Evolutionary conservation across 768 basidiomycete genomes (phyloP).

Genomic region (Mycena polygramma): DNA sequence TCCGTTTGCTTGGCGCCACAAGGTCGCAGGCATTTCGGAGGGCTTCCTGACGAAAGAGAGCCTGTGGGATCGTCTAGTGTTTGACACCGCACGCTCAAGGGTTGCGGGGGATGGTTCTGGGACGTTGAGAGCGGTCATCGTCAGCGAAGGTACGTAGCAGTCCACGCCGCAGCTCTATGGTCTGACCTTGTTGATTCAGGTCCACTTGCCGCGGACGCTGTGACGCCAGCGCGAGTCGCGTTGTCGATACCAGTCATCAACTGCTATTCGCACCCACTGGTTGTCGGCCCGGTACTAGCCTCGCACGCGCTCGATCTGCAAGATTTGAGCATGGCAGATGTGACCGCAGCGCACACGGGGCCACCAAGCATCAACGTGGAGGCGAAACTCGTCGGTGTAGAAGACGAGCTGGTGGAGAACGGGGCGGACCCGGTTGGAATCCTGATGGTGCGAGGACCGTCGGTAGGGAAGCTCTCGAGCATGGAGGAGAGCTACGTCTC

Average conservation of each 20-base stretch:
- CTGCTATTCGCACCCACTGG: constrained; percentile 69
- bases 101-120: constrained; percentile 72
- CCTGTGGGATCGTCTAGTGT: constrained; percentile 87
- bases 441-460: constrained; percentile 30
- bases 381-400: constrained; percentile 78
- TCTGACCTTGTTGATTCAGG: constrained; percentile 51
- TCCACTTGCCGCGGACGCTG: constrained; percentile 57
- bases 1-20: constrained; percentile 83
- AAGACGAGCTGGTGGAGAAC: constrained; percentile 73
- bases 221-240: constrained; percentile 78
- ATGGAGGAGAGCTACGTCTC: constrained; percentile 55
- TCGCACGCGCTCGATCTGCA: constrained; percentile 91
- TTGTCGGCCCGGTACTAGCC: constrained; percentile 84
- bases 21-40: constrained; percentile 73
- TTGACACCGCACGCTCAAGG: constrained; percentile 73
- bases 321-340: constrained; percentile 56
- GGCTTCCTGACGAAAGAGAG: constrained; percentile 85
- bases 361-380: constrained; percentile 86
- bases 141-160: constrained; percentile 73
- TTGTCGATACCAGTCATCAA: constrained; percentile 84
- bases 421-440: constrained; percentile 75
- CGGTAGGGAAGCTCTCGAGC: constrained; percentile 60
- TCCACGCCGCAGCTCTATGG: neutral
- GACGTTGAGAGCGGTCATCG: constrained; percentile 75
- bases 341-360: constrained; percentile 65